Base-by-base conservation (phyloP, 768 basidiomycete genomes). In the Rhizopogon vinicolor region DNA sequence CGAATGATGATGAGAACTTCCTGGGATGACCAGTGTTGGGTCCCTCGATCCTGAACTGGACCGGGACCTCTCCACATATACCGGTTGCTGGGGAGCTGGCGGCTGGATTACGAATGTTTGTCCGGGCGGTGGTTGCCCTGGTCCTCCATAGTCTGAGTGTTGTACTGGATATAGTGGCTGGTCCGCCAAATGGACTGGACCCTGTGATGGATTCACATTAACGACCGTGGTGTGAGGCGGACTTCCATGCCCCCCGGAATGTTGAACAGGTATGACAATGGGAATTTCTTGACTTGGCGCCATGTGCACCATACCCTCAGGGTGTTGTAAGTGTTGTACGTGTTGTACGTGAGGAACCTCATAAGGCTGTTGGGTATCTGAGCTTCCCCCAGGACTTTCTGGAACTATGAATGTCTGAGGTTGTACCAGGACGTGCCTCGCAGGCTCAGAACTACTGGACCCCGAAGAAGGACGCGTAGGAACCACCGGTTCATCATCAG, bases 401-500 rank as follows among this genome's bases (percentile, higher is more conserved):
- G 16, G 9, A 39, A 37, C 7, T 16, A 49, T 22, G 13, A 49
- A 6, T 22, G 33, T 9, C 18, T 59, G 56, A 33, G 51, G 63
- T 29, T 56, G 56, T 41, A 70, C 19, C n/a, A 55, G 7, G 16
- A 63, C 14, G 13, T 19, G 46, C 18, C 46, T 48, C 8, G 9
- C 16, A 29, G 43, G n/a, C 14, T 3, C 42, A 31, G 10, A 7
- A 25, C 22, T 25, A 14, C 31, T 28, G 51, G 46, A 53, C 16
- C 14, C 14, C 5, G 52, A 52, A 5, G 4, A 35, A 22, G 52
- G 46, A 5, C 44, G 29, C 1, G 25, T 25, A 25, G 70, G 68
- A 48, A 69, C 44, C n/a, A 61, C 56, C 29, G 19, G 35, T 7
- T 60, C 68, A n/a, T 63, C 68, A 14, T 7, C 28, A 2, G 63